phyloP scores from a whole-genome alignment of 23 red algal genomes.

The Pyropia yezoensis region DNA sequence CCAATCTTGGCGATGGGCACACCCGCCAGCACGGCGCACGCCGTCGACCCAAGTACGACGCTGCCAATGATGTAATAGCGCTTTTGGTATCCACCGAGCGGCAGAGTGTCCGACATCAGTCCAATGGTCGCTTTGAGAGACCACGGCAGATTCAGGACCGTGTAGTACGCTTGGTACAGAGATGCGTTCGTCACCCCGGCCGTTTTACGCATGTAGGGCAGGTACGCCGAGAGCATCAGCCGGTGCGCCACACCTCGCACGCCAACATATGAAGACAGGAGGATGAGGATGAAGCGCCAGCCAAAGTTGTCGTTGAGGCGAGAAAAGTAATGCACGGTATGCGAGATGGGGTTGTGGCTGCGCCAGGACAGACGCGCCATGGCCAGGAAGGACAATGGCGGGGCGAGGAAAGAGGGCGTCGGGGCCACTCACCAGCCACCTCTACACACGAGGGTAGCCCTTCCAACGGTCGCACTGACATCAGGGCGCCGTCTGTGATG shows the following conservation, averaged over 20 bases:
- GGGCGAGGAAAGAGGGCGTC: too few species aligned
- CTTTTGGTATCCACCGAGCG: constrained; percentile 50
- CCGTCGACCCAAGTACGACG: constrained; percentile 18
- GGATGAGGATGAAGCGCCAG: constrained; percentile 37
- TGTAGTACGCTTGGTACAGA: constrained; percentile 31
- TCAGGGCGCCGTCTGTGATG: too few species aligned
- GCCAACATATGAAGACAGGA: constrained; percentile 34
- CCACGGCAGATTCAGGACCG: constrained; percentile 40
- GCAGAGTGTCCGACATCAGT: constrained; percentile 40
- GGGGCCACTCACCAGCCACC: too few species aligned
- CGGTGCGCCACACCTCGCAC: constrained; percentile 29
- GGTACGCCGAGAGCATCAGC: not conserved
- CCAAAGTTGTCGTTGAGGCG: constrained; percentile 35
- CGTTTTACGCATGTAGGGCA: too few species aligned
- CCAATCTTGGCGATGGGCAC: constrained; percentile 15
- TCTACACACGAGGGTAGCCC: too few species aligned
- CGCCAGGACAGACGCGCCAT: too few species aligned
- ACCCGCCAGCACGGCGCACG: constrained; percentile 14
- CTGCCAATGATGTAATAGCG: constrained; percentile 37
- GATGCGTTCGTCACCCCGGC: too few species aligned
- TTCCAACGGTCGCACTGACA: too few species aligned
- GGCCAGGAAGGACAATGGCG: too few species aligned
- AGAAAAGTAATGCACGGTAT: not conserved
- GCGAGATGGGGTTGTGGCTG: too few species aligned
- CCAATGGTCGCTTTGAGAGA: constrained; percentile 58